Base-by-base conservation (phyloP, 2,329 filamentous ascomycete genomes). In the Botrytis pseudocinerea region DNA sequence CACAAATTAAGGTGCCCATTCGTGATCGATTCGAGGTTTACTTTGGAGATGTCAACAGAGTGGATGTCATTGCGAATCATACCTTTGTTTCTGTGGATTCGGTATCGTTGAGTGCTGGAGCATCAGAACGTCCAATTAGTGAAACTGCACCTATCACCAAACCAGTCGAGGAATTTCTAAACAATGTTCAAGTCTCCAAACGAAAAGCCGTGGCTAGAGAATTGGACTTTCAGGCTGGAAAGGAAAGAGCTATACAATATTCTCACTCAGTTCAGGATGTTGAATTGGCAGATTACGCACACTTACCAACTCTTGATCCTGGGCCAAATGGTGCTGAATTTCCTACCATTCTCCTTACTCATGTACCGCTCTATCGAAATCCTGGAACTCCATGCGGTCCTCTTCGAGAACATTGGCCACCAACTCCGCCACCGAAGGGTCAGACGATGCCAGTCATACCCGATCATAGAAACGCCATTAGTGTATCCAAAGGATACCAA, bases 41-140 rank as follows among this genome's bases (percentile, higher is more conserved):
- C 80, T 98, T 99, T 83, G 96, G 96, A 7, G 91, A 96, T 72
- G 89, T 91, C n/a, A 98, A 98, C 82, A 87, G 93, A 14, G 90
- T 99, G 32, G 94, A 98, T 81, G 87, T 98, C 8, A 87, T 98
- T 70, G 96, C 93, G 20, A 99, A 99, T 80, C 96, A 99, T 81
- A 97, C 94, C 0, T 94, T 99, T 80, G 93, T 99, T 32, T 97
- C 94, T 0, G 87, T 99, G 12, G 96, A 99, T 80, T 89, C 92
- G 0, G 91, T 97, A 7, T 98, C 95, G 0, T 83, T 98, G 78
- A 97, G 94, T 79, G 95, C 96, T 4, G 87, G 81, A 62, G 85
- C 85, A 2, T 88, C 88, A 2, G 81, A 84, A 42, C 72, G 72
- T n/a, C 72, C 72, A 48, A 38, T 59, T 65, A 84, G 85, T 54